Evolutionary conservation across 768 basidiomycete genomes (phyloP), one percentile per base, ranked within the genome.

Genomic region (Coprinopsis cinerea): DNA sequence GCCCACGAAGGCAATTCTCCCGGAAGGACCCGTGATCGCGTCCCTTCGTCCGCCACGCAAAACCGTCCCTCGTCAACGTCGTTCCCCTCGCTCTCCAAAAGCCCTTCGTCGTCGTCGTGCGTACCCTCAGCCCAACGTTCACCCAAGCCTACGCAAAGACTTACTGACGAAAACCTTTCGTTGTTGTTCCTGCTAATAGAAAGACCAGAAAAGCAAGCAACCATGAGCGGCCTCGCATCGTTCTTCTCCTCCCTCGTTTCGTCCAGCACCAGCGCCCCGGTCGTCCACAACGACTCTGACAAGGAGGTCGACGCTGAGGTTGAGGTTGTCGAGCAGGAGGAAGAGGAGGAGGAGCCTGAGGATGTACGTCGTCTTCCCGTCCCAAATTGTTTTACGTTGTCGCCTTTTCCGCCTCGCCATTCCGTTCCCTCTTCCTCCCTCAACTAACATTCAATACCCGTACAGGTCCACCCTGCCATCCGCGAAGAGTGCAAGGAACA

Each of bases 401-500:
- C n/a, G n/a, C n/a, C 30, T 53, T 17, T 26, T 25, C 22, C 40
- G 23, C 10, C 1, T 48, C 26, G 4, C 36, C 28, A 11, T 23
- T 6, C 18, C 7, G 36, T 39, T 39, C 9, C 28, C 9, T 39
- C 35, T 6, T 42, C n/a, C 10, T 23, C 26, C 51, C n/a, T 37
- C 30, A 26, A 56, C 42, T 42, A 10, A 27, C 5, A 54, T 32
- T 27, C 42, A 39, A 3, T 44, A n/a, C 49, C 44, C 0, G 30
- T 15, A 25, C 39, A 95, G 92, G 39, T 72, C 20, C 78, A 86
- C 24, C 90, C 91, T 23, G 66, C 62, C 30, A 67, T 95, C 52
- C 78, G 84, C 48, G 88, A 90, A 37, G 85, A 89, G 57, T 92
- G 88, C 67, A 75, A 85, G 60, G 64, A 76, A 54, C 69, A 76